These are phyloP conservation scores for Hypericum perforatum DNA, from an alignment of 345 rosid species.

Conservation along the genomic window DNA sequence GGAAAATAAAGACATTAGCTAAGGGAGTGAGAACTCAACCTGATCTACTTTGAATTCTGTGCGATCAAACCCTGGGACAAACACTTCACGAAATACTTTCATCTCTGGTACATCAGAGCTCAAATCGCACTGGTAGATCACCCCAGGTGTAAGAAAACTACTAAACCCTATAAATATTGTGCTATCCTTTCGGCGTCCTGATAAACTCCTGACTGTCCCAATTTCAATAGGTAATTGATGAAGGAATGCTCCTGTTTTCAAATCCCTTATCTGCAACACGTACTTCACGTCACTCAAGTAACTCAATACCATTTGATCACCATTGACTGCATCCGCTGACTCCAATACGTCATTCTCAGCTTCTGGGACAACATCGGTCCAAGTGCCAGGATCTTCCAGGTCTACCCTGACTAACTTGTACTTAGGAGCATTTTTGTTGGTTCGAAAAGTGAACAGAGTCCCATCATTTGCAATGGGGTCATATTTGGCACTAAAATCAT, in stretches of 20 bases:
- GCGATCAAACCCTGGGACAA: conserved; percentile 69
- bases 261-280: conserved; percentile 71
- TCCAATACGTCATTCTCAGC: conserved; percentile 71
- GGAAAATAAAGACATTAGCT: conserved; percentile 2
- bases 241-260: conserved; percentile 58
- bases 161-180: conserved; percentile 54
- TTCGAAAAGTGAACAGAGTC: conserved; percentile 57
- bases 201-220: conserved; percentile 55
- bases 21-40: conserved; percentile 28
- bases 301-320: conserved; percentile 54
- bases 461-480: conserved; percentile 58
- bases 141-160: conserved; percentile 82
- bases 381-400: conserved; percentile 55
- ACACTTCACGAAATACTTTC: conserved; percentile 68
- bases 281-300: conserved; percentile 86
- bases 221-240: conserved; percentile 72
- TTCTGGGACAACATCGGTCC: conserved; percentile 72
- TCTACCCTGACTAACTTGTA: conserved; percentile 77
- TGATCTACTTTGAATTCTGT: conserved; percentile 60
- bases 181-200: conserved; percentile 56
- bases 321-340: conserved; percentile 58
- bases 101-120: conserved; percentile 39
- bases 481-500: conserved; percentile 59
- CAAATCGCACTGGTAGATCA: conserved; percentile 68
- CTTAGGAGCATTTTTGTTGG: conserved; percentile 76